Conservation (phyloP, 768 basidiomycete genomes). For the Rhizopogon vesiculosus region DNA sequence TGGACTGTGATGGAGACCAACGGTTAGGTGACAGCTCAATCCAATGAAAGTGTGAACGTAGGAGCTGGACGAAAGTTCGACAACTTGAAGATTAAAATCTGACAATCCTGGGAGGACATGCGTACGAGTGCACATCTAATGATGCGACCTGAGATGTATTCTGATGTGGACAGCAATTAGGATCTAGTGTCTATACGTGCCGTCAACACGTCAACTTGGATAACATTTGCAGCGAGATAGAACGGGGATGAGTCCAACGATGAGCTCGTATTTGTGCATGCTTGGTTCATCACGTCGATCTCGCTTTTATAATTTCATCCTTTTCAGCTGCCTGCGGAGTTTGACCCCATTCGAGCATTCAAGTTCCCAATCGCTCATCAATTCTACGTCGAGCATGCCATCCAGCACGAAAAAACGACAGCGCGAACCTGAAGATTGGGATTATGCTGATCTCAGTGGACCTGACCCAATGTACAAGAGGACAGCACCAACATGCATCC, state of each 20-base stretch:
- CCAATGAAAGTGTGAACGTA: too few relatives aligned
- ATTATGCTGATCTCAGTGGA: constrained; percentile 5
- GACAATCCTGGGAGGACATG: too few relatives aligned
- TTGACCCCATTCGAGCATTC: background rate
- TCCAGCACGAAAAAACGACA: constrained; percentile 4
- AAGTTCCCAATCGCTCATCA: too few relatives aligned
- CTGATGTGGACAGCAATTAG: background rate
- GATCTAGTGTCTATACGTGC: background rate
- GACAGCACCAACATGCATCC: constrained; percentile 2
- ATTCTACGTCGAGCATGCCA: background rate
- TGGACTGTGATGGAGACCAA: too few relatives aligned
- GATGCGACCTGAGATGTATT: background rate
- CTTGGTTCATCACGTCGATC: background rate
- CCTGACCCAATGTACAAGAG: constrained; percentile 7
- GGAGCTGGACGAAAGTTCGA: too few relatives aligned
- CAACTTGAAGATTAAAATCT: too few relatives aligned
- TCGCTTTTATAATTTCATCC: background rate
- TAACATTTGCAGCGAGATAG: too few relatives aligned
- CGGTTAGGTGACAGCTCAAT: too few relatives aligned
- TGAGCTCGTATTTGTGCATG: background rate
- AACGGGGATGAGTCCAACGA: background rate
- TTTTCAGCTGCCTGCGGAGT: background rate
- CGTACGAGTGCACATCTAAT: background rate
- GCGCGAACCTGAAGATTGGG: constrained; percentile 6
- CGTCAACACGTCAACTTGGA: too few relatives aligned